Conservation (phyloP, 2,329 filamentous ascomycete genomes). For the Colletotrichum lini region DNA sequence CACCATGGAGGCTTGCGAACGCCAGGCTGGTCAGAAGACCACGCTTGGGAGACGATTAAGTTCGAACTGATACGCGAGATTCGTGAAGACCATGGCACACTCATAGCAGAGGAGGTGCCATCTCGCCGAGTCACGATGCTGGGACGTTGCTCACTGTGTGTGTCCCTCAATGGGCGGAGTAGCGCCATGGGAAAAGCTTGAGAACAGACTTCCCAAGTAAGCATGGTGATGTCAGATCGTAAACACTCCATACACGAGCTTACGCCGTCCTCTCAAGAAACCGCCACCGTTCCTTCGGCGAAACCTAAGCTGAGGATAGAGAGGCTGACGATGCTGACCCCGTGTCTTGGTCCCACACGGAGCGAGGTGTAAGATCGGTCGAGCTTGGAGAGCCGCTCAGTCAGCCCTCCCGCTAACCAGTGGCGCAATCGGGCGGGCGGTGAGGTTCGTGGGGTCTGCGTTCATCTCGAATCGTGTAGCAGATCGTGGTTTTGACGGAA, state of each 20-base stretch:
- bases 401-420: conserved; percentile 3
- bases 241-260: background rate
- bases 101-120: background rate
- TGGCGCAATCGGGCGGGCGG: conserved; percentile 2
- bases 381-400: conserved; percentile 8
- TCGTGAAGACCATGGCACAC: background rate
- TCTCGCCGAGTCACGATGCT: background rate
- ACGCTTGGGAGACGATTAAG: too few species aligned
- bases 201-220: too few species aligned
- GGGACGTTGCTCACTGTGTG: background rate
- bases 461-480: conserved; percentile 1
- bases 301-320: background rate
- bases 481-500: background rate
- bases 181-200: background rate
- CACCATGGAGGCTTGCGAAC: background rate
- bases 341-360: background rate
- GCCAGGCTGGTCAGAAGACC: too few species aligned
- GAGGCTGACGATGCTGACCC: background rate
- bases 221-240: background rate
- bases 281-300: background rate
- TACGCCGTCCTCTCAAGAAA: too few species aligned
- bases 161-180: background rate
- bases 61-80: background rate
- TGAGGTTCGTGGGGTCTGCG: background rate
- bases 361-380: background rate